Evolutionary conservation across 495 filamentous ascomycete species (phyloP), one percentile per base, ranked within the genome.

Genomic region (Lophium mytilinum): DNA sequence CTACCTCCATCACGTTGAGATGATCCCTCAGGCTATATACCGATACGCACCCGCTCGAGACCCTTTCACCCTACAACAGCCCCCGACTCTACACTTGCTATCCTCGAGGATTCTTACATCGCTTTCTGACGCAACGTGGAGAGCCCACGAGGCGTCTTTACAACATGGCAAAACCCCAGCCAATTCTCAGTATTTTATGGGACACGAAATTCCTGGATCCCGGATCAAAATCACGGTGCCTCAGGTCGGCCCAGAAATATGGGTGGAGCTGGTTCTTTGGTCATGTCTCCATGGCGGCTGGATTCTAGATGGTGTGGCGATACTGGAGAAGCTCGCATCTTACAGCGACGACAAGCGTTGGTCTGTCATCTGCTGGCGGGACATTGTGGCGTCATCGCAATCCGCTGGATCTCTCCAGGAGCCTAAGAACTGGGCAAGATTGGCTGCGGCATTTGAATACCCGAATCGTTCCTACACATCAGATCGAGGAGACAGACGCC

Each of bases 221-320:
- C 71, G 73, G 15, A 76, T 76, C 60, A 78, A 76, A 39, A 69
- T 79, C 21, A 69, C 72, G 21, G 68, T 82, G n/a, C 70, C 73
- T 48, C 76, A 78, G 37, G 65, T 85, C 2, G 77, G 77, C 1
- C 76, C 78, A 17, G 79, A 83, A 54, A 70, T 86, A 18, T 87
- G 83, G 83, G 66, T 87, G 1, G 83, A 87, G 59, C 71, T 86
- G 11, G 73, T 86, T 45, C 72, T 87, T 8, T 87, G 83, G 83
- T 80, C 78, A 54, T 87, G 83, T 63, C 72, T 85, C 24, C 80
- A 85, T 62, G 78, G 82, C 56, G 79, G 78, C 6, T 81, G 80
- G 71, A 65, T 78, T 9, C 67, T 65, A 43, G 78, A 83, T 58
- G 83, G 80, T 18, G 63, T 72, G 42, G 72, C 68, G 49, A 71